Percentiles rank a stretch among this genome's conserved stretches.
Evolutionary conservation across 208 protist genomes (phyloP).

Genomic region (Trypanosoma congolense): DNA sequence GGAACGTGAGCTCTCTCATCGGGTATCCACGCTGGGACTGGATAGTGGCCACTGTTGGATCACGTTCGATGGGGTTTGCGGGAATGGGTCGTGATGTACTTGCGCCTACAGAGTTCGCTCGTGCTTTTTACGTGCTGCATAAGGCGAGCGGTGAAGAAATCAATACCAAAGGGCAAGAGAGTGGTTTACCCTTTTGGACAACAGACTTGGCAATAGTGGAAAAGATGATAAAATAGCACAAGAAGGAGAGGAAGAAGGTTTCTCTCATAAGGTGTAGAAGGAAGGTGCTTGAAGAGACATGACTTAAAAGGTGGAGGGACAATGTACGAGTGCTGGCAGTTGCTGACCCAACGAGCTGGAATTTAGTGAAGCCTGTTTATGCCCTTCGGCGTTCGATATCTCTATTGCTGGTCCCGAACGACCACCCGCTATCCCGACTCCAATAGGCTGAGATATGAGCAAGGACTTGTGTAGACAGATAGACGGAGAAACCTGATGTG

Average conservation of each 20-base stretch:
- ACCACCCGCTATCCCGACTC: neutral
- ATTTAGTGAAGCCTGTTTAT: slow-evolving; percentile 4
- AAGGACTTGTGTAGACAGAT: neutral
- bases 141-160: neutral
- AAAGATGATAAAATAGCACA: neutral
- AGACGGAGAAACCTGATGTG: neutral
- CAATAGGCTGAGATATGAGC: neutral
- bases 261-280: neutral
- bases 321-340: neutral
- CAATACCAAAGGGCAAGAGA: neutral
- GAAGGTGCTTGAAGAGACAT: slow-evolving; percentile 1
- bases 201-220: slow-evolving; percentile 10
- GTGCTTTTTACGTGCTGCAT: neutral
- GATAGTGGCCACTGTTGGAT: slow-evolving; percentile 13
- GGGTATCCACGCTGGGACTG: neutral
- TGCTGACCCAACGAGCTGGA: neutral
- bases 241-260: neutral
- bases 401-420: neutral
- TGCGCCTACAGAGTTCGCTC: neutral
- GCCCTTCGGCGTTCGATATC: neutral
- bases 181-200: slow-evolving; percentile 13
- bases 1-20: neutral
- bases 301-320: neutral
- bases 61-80: neutral
- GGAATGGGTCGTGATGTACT: neutral